Conservation (phyloP, 2,329 filamentous ascomycete genomes). For the Tolypocladium amazonense region DNA sequence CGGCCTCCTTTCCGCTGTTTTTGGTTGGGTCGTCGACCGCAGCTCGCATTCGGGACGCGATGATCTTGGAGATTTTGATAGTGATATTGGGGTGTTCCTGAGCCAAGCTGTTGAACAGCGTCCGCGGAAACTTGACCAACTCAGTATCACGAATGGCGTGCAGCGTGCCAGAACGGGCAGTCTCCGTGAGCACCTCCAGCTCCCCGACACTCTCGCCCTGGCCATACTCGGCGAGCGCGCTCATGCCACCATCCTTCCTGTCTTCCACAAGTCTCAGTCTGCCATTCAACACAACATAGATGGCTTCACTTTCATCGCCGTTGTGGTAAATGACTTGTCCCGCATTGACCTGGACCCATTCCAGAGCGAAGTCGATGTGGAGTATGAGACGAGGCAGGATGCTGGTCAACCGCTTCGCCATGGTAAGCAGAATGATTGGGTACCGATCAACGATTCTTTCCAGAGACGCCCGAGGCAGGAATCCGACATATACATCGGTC, state of each 20-base stretch:
- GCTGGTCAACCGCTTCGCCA: slow-evolving; percentile 89
- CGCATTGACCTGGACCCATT: slow-evolving; percentile 95
- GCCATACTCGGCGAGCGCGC: slow-evolving; percentile 82
- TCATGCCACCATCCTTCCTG: slow-evolving; percentile 68
- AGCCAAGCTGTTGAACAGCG: slow-evolving; percentile 92
- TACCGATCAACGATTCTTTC: slow-evolving; percentile 90
- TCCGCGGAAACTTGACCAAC: slow-evolving; percentile 89
- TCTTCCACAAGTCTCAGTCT: slow-evolving; percentile 79
- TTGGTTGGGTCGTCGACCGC: slow-evolving; percentile 72
- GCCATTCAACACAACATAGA: slow-evolving; percentile 95
- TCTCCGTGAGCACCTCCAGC: slow-evolving; percentile 93
- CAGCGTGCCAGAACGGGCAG: slow-evolving; percentile 76
- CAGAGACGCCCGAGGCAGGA: slow-evolving; percentile 72
- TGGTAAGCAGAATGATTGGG: slow-evolving; percentile 83
- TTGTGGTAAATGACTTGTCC: slow-evolving; percentile 92
- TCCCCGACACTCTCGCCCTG: slow-evolving; percentile 98
- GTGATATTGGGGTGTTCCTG: slow-evolving; percentile 97
- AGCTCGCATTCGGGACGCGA: slow-evolving; percentile 86
- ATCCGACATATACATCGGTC: slow-evolving; percentile 96
- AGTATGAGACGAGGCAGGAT: slow-evolving; percentile 81
- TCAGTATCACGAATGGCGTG: slow-evolving; percentile 97
- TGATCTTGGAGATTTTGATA: slow-evolving; percentile 98
- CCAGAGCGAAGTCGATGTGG: slow-evolving; percentile 95
- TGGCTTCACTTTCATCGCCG: slow-evolving; percentile 91
- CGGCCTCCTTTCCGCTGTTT: slow-evolving; percentile 53